Percentiles rank a stretch among this genome's conserved stretches.
These are phyloP conservation scores for Yueomyces sp. DNA, from an alignment of 805 yeast species.

Conservation along the genomic window DNA sequence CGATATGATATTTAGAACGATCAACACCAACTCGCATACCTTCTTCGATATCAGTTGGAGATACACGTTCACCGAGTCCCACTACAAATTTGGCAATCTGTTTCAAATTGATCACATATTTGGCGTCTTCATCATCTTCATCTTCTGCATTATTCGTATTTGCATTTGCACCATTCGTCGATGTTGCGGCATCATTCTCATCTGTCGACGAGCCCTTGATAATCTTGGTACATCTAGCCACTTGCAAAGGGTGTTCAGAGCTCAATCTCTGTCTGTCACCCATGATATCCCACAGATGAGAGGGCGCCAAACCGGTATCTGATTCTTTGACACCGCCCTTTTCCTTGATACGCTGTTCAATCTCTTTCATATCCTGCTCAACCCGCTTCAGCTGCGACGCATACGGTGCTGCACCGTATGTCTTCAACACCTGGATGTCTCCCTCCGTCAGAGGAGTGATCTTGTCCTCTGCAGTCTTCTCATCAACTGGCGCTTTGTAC, in stretches of 20 bases:
- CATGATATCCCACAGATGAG: conserved; percentile 93
- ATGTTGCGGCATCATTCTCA: conserved; percentile 18
- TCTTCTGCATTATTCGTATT: conserved; percentile 15
- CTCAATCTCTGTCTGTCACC: conserved; percentile 91
- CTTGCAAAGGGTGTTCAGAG: conserved; percentile 93
- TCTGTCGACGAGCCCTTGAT: conserved; percentile 44
- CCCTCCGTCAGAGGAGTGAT: conserved; percentile 86
- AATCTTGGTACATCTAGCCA: conserved; percentile 96
- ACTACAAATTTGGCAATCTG: conserved; percentile 98
- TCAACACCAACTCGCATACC: conserved; percentile 99
- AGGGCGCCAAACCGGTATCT: conserved; percentile 96
- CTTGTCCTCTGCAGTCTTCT: conserved; percentile 49
- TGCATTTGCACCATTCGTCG: conserved; percentile 9
- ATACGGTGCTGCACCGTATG: conserved; percentile 97
- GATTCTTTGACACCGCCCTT: conserved; percentile 89
- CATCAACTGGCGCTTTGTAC: conserved; percentile 69
- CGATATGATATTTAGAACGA: conserved; percentile 91
- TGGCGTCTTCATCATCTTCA: conserved; percentile 72
- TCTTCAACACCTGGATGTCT: conserved; percentile 92
- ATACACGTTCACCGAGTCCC: conserved; percentile 88
- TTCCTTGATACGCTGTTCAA: conserved; percentile 83
- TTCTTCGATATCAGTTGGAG: conserved; percentile 98
- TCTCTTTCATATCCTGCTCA: conserved; percentile 73
- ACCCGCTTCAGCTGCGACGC: conserved; percentile 65
- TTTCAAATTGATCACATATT: conserved; percentile 91